A percentile compares a stretch with the other conserved stretches of the same genome.
phyloP scores from a whole-genome alignment of 306 rosid species.

The Adenanthera pavonina region DNA sequence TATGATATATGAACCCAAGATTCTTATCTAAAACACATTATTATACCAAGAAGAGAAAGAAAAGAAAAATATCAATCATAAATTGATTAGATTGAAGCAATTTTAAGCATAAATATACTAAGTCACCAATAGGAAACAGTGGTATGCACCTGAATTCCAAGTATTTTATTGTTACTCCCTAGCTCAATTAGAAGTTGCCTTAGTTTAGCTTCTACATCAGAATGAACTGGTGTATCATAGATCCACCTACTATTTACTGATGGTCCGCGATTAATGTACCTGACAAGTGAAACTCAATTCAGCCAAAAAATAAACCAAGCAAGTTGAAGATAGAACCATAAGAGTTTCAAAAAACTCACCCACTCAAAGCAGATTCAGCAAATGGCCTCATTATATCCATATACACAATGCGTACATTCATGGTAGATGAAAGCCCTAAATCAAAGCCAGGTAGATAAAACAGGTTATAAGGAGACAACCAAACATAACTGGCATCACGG shows the following conservation, averaged over 20 bases:
- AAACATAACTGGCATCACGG: slow-evolving; percentile 30
- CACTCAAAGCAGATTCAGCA: slow-evolving; percentile 87
- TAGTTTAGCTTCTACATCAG: slow-evolving; percentile 84
- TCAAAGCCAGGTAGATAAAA: slow-evolving; percentile 43
- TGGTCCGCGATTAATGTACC: slow-evolving; percentile 76
- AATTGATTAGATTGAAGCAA: slow-evolving; percentile 27
- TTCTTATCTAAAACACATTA: neutral
- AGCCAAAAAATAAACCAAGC: slow-evolving; percentile 50
- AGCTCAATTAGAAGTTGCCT: slow-evolving; percentile 77
- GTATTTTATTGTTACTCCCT: slow-evolving; percentile 80
- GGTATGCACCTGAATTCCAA: slow-evolving; percentile 86
- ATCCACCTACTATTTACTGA: slow-evolving; percentile 81
- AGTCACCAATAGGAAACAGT: slow-evolving; percentile 17
- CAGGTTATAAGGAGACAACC: slow-evolving; percentile 32
- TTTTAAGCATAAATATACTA: slow-evolving; percentile 18
- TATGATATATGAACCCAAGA: slow-evolving; percentile 9
- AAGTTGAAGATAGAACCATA: slow-evolving; percentile 13
- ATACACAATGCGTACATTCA: slow-evolving; percentile 82
- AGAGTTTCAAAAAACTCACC: slow-evolving; percentile 59
- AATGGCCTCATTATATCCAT: slow-evolving; percentile 97
- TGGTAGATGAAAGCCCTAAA: slow-evolving; percentile 85
- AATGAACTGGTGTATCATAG: slow-evolving; percentile 75
- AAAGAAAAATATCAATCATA: slow-evolving; percentile 23
- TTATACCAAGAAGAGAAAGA: neutral
- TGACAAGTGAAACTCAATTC: slow-evolving; percentile 46